Conservation (phyloP, 2,329 filamentous ascomycete species). For the Fusarium denticulatum region DNA sequence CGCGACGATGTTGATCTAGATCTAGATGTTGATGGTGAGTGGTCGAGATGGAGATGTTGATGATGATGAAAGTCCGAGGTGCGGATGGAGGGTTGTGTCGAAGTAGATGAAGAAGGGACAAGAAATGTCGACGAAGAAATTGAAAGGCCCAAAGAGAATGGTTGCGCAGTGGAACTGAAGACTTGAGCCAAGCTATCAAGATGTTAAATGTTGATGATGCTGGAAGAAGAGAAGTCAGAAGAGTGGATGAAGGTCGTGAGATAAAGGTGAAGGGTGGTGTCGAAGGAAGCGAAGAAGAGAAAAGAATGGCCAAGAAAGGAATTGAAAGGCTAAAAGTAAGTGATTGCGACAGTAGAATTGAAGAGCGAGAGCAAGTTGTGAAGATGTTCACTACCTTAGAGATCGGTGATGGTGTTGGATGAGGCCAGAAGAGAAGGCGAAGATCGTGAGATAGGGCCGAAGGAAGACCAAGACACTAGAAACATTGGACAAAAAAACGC, state of each 20-base stretch:
- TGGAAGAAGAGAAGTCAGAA: not conserved
- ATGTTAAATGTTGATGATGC: no score
- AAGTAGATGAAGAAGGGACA: no score
- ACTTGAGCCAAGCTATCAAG: no score
- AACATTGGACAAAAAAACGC: fast-evolving
- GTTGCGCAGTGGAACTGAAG: not conserved
- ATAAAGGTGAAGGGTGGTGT: no score
- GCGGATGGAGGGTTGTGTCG: no score
- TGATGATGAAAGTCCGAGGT: no score
- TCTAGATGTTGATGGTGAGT: not conserved
- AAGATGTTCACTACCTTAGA: no score
- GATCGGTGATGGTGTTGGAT: no score
- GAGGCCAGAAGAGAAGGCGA: no score
- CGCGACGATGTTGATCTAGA: not conserved
- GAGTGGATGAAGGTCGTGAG: not conserved
- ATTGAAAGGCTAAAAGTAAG: not conserved
- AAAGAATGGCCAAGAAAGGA: not conserved
- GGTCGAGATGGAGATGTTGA: not conserved
- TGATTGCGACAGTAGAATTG: not conserved
- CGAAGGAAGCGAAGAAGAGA: not conserved
- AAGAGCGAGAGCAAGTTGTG: not conserved
- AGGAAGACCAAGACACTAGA: not conserved
- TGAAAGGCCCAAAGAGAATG: no score
- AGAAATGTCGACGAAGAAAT: no score
- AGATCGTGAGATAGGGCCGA: no score